These are phyloP conservation scores for Alternaria sp. DNA, from an alignment of 2,329 filamentous ascomycete species.

Conservation along the genomic window DNA sequence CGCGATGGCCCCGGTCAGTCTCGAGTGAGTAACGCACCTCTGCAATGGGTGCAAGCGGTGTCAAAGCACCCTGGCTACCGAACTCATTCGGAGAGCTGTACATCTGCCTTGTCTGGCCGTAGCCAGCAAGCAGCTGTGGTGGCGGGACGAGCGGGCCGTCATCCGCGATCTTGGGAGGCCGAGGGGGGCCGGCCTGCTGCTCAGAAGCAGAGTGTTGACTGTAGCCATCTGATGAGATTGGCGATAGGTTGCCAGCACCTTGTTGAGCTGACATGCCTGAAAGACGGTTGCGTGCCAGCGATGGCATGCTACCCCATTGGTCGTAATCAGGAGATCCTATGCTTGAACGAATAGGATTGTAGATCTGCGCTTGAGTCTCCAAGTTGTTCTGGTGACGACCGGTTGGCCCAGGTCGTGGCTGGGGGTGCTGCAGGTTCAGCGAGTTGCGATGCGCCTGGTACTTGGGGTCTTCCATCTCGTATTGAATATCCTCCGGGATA, in stretches of 20 bases:
- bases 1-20: constrained; percentile 49
- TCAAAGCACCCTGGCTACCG: constrained; percentile 45
- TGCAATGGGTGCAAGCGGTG: constrained; percentile 57
- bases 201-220: constrained; percentile 48
- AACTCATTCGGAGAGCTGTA: constrained; percentile 47
- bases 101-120: constrained; percentile 48
- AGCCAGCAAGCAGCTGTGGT: constrained; percentile 49
- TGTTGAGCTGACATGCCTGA: constrained; percentile 42
- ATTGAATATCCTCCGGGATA: constrained; percentile 59
- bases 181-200: constrained; percentile 51
- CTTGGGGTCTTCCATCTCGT: constrained; percentile 68
- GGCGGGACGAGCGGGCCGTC: constrained; percentile 66
- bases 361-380: constrained; percentile 75
- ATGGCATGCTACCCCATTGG: constrained; percentile 57
- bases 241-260: constrained; percentile 43
- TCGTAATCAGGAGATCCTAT: constrained; percentile 49
- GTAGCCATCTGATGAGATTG: constrained; percentile 49
- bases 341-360: constrained; percentile 53
- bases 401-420: constrained; percentile 75
- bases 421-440: constrained; percentile 78
- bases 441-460: constrained; percentile 84
- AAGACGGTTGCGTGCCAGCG: constrained; percentile 49
- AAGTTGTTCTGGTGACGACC: constrained; percentile 76
- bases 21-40: constrained; percentile 59
- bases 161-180: constrained; percentile 62